phyloP scores from a whole-genome alignment of 495 filamentous ascomycete species.

The Penicillium ucsense region DNA sequence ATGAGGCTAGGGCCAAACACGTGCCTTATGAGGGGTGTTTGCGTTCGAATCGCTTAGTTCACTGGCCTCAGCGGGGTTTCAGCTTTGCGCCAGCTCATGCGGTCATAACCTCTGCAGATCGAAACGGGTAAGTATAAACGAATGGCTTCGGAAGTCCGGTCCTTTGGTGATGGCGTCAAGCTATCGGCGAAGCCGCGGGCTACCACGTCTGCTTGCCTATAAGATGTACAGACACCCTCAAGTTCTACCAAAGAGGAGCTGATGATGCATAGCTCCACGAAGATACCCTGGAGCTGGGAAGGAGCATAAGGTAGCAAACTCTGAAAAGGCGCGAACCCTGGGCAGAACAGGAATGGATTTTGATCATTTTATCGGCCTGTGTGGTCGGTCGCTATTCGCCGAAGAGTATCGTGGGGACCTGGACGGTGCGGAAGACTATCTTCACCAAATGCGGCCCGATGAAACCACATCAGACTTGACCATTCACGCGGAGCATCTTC shows the following conservation, averaged over 20 bases:
- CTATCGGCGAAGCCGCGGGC: not conserved
- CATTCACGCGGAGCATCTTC: slow-evolving; percentile 10
- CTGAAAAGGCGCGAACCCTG: not conserved
- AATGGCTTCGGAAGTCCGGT: not conserved
- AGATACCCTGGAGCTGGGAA: no score
- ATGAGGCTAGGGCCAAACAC: no score
- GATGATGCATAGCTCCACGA: no score
- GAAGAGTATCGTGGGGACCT: slow-evolving; percentile 17
- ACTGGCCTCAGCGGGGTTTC: no score
- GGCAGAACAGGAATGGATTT: slow-evolving; percentile 4
- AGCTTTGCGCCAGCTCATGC: no score
- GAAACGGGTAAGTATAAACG: slow-evolving; percentile 12
- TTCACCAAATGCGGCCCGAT: not conserved
- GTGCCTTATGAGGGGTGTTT: no score
- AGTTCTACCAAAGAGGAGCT: no score
- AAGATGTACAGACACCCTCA: not conserved
- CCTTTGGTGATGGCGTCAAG: not conserved
- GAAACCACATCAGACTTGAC: not conserved
- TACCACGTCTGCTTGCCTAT: not conserved
- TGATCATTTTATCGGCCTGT: slow-evolving; percentile 8
- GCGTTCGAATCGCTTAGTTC: no score
- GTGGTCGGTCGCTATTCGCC: slow-evolving; percentile 14
- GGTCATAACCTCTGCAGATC: not conserved
- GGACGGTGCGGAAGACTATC: slow-evolving; percentile 9
- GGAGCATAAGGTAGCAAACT: no score